Conservation (phyloP, 306 rosid genomes). For the Corylus heterophylla region DNA sequence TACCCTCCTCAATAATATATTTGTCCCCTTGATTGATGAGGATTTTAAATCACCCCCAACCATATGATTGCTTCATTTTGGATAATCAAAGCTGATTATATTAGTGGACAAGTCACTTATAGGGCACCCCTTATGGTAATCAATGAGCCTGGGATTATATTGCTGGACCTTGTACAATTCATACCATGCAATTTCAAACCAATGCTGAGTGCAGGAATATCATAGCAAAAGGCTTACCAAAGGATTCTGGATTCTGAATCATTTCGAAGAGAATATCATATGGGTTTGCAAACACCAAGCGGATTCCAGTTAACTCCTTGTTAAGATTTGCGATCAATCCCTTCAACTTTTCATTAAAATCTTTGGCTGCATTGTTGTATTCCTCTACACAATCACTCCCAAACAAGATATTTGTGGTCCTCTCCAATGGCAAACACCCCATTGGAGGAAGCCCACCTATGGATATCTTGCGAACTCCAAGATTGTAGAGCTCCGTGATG, state of each 20-base stretch:
- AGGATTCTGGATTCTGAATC: constrained; percentile 39
- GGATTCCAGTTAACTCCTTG: constrained; percentile 29
- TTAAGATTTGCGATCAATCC: constrained; percentile 31
- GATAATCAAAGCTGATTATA: not conserved
- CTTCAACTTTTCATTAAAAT: constrained; percentile 49
- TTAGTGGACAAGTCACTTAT: not conserved
- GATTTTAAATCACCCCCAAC: not conserved
- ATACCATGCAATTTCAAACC: not conserved
- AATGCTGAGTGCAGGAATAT: not conserved
- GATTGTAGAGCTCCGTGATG: constrained; percentile 31
- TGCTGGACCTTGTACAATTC: not conserved
- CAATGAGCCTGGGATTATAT: not conserved
- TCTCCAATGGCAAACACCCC: constrained; percentile 68
- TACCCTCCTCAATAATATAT: not conserved
- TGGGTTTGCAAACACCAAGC: constrained; percentile 41
- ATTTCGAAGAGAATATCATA: constrained; percentile 41
- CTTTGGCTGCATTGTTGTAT: constrained; percentile 40
- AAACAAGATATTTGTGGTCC: constrained; percentile 31
- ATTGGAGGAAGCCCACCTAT: constrained; percentile 58
- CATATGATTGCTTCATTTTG: not conserved
- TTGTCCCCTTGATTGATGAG: not conserved
- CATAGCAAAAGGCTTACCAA: constrained; percentile 30
- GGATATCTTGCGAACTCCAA: constrained; percentile 50
- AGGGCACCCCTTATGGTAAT: not conserved
- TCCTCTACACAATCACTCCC: constrained; percentile 41